Conservation (phyloP, 306 rosid genomes). For the Sesbania bispinosa region DNA sequence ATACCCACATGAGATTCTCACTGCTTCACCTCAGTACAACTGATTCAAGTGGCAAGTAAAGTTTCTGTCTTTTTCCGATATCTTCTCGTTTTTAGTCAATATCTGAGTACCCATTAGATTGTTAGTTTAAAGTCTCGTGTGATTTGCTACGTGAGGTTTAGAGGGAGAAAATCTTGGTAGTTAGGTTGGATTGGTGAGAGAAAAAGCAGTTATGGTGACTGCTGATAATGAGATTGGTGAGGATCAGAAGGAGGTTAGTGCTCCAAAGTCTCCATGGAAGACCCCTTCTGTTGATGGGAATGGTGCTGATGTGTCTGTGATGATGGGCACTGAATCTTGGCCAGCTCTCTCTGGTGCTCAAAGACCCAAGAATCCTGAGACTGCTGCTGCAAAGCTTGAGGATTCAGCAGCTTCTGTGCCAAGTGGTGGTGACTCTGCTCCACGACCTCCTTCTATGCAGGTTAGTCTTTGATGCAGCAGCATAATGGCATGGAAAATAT, state of each 20-base stretch:
- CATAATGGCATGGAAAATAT: constrained; percentile 4
- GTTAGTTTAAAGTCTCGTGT: not conserved
- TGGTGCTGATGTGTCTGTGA: constrained; percentile 50
- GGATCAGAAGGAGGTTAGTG: constrained; percentile 53
- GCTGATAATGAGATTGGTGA: constrained; percentile 64
- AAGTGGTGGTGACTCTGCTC: constrained; percentile 34
- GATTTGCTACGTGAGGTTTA: constrained; percentile 5
- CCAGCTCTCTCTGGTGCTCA: constrained; percentile 85
- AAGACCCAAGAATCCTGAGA: constrained; percentile 44
- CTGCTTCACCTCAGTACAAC: not conserved
- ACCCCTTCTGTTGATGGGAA: constrained; percentile 49
- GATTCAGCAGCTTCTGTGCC: constrained; percentile 24
- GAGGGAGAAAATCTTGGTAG: not conserved
- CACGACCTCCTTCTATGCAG: constrained; percentile 48
- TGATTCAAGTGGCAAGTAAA: constrained; percentile 18
- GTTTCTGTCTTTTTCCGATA: not conserved
- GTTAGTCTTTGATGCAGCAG: constrained; percentile 25
- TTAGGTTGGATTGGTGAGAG: constrained; percentile 28
- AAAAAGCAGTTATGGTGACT: constrained; percentile 57
- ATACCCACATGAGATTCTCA: not conserved
- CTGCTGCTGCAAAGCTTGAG: constrained; percentile 32
- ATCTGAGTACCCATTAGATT: constrained; percentile 4
- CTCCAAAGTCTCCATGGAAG: constrained; percentile 86
- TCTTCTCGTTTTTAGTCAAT: constrained; percentile 11
- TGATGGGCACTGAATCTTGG: constrained; percentile 82